Evolutionary conservation across 495 filamentous ascomycete genomes (phyloP).

Genomic region (Penicillium lagena): DNA sequence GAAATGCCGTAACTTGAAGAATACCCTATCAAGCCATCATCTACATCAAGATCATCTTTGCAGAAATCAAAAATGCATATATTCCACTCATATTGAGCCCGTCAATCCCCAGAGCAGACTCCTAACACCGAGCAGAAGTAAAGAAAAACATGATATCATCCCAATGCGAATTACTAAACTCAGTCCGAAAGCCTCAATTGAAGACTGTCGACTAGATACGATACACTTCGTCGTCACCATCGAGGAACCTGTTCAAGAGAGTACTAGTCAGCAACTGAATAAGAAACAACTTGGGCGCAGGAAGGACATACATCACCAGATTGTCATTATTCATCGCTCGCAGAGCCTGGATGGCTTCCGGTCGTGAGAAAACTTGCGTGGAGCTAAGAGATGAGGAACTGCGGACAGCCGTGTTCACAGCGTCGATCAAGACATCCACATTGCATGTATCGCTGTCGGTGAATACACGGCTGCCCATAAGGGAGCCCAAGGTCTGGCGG

Average conservation of each 20-base stretch:
- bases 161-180: slow-evolving; percentile 19
- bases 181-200: slow-evolving; percentile 10
- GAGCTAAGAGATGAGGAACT: slow-evolving; percentile 24
- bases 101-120: slow-evolving; percentile 5
- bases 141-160: slow-evolving; percentile 19
- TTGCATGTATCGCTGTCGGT: slow-evolving; percentile 66
- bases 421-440: slow-evolving; percentile 65
- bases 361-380: slow-evolving; percentile 51
- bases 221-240: slow-evolving; percentile 45
- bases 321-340: slow-evolving; percentile 75
- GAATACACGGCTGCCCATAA: slow-evolving; percentile 76
- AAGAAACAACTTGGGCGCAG: not conserved
- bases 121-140: slow-evolving; percentile 16
- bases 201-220: slow-evolving; percentile 29
- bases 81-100: slow-evolving; percentile 12
- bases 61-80: slow-evolving; percentile 5
- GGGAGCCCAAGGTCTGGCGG: slow-evolving; percentile 68
- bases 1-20: too few species aligned
- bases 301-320: slow-evolving; percentile 77
- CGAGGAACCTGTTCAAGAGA: slow-evolving; percentile 38
- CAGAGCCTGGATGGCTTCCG: slow-evolving; percentile 72
- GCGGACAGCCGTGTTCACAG: slow-evolving; percentile 68
- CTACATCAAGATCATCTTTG: too few species aligned
- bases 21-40: too few species aligned
- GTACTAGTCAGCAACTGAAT: slow-evolving; percentile 3